A percentile compares a stretch with the other conserved stretches of the same genome.
phyloP scores from a whole-genome alignment of 352 stramenopile species.

The Globisporangium nagaii region DNA sequence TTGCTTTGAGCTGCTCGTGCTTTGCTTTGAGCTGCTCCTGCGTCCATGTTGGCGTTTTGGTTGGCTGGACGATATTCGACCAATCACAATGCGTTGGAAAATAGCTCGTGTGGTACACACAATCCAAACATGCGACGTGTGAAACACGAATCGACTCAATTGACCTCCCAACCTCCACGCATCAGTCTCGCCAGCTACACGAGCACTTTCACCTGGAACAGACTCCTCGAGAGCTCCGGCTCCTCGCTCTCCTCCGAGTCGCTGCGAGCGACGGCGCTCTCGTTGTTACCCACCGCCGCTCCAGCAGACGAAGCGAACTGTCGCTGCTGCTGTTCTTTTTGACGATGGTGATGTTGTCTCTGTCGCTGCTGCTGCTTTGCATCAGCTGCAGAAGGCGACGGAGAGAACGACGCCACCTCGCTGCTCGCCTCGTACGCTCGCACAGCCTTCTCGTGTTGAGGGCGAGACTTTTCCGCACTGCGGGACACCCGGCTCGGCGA shows the following conservation, averaged over 20 bases:
- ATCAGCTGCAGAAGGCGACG: neutral
- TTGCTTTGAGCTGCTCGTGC: neutral
- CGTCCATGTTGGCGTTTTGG: constrained; percentile 2
- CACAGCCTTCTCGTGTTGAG: neutral
- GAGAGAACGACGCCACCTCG: neutral
- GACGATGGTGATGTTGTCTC: too few species aligned
- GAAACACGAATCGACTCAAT: constrained; percentile 4
- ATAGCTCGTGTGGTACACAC: constrained; percentile 1
- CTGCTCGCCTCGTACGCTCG: neutral
- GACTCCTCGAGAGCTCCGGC: constrained; percentile 18
- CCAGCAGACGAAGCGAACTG: neutral
- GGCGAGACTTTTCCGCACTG: neutral
- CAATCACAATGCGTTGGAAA: constrained; percentile 7
- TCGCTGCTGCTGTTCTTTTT: constrained; percentile 10
- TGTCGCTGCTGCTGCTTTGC: too few species aligned
- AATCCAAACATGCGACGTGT: constrained; percentile 21
- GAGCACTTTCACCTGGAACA: constrained; percentile 69
- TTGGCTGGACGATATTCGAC: constrained; percentile 12
- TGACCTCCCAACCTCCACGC: too few species aligned
- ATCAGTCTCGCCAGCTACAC: constrained; percentile 21
- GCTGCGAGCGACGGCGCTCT: neutral
- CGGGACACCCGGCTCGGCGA: neutral
- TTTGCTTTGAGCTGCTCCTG: neutral
- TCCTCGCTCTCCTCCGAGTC: constrained; percentile 12
- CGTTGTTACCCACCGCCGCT: neutral